Evolutionary conservation across 179 eudicot genomes (phyloP), one percentile per base, ranked within the genome.

Genomic region (Sideroxylon spinosum): DNA sequence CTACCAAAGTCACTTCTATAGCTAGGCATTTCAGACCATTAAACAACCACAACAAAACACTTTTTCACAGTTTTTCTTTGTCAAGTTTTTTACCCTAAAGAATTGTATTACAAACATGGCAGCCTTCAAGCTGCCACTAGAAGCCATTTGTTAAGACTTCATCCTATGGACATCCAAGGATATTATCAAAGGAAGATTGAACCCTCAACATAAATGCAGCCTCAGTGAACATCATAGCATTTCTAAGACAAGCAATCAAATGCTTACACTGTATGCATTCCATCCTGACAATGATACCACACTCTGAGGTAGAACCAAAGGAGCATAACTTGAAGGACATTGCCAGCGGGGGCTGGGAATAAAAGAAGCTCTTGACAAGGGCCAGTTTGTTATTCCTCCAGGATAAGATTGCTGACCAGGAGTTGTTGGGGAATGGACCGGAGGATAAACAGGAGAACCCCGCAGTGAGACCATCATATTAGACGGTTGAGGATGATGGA

Each of bases 401-500:
- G 90, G 92, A 84, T 86, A 94, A 25, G 96, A 87, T 60, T 89
- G 94, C 86, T 90, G 97, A 63, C 89, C 91, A 76, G 91, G 90
- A 79, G 90, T 86, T 62, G 95, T 89, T 44, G 95, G 95, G 63
- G 98, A 89, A 56, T 91, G 94, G 78, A 87, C 87, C 66, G 91
- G 75, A 86, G 98, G 97, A 89, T 95, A 95, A 80, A 87, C 89
- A 81, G 98, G 86, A 81, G 99, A 90, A 78, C 90, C 95, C 64
- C 92, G 93, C 84, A 89, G 82, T 66, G 99, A 84, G 71, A 90
- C 84, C 87, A 86, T 87, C 89, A 86, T 78, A 81, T 83, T 89
- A 64, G 97, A 88, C 63, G 98, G 99, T 82, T 92, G 98, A 80
- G 99, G 97, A 83, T 96, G 99, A 78, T 96, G 93, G 85, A 89